Percentiles rank a stretch among this genome's conserved stretches.
Evolutionary conservation across 805 yeast genomes (phyloP).

Genomic region (Ogataea pini): DNA sequence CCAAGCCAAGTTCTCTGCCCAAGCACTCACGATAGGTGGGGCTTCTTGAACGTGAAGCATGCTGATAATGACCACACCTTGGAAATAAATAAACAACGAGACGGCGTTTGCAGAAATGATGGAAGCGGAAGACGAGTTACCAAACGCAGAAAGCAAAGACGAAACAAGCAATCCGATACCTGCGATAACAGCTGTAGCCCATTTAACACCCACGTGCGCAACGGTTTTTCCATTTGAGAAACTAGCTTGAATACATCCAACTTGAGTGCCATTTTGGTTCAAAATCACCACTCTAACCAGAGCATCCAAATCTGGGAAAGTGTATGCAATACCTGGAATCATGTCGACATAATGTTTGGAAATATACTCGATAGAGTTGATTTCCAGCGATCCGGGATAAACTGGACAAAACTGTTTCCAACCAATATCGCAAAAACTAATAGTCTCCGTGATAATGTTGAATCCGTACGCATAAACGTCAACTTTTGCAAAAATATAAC

Average conservation of each 20-base stretch:
- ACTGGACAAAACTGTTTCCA: conserved; percentile 93
- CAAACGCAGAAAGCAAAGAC: conserved; percentile 80
- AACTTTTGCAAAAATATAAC: conserved; percentile 66
- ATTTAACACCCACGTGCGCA: conserved; percentile 75
- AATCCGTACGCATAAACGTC: conserved; percentile 88
- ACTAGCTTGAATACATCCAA: conserved; percentile 76
- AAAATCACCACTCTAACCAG: conserved; percentile 56
- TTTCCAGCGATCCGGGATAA: conserved; percentile 76
- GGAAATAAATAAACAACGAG: conserved; percentile 83
- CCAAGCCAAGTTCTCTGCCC: conserved; percentile 94
- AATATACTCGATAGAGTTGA: conserved; percentile 68
- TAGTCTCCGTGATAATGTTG: conserved; percentile 53
- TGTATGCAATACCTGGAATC: conserved; percentile 84
- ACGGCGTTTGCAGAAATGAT: conserved; percentile 86
- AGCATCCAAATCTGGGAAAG: conserved; percentile 87
- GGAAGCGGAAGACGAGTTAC: conserved; percentile 86
- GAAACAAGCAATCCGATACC: conserved; percentile 84
- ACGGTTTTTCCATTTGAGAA: conserved; percentile 81
- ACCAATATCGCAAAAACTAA: conserved; percentile 65
- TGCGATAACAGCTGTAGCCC: conserved; percentile 92
- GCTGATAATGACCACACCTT: conserved; percentile 77
- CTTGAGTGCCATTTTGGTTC: conserved; percentile 37
- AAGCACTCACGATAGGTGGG: conserved; percentile 90
- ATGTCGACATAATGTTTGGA: conserved; percentile 46
- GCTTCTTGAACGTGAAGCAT: conserved; percentile 84